Evolutionary conservation across 345 rosid species (phyloP), one percentile per base, ranked within the genome.

Genomic region (Hibiscus tridactylites): DNA sequence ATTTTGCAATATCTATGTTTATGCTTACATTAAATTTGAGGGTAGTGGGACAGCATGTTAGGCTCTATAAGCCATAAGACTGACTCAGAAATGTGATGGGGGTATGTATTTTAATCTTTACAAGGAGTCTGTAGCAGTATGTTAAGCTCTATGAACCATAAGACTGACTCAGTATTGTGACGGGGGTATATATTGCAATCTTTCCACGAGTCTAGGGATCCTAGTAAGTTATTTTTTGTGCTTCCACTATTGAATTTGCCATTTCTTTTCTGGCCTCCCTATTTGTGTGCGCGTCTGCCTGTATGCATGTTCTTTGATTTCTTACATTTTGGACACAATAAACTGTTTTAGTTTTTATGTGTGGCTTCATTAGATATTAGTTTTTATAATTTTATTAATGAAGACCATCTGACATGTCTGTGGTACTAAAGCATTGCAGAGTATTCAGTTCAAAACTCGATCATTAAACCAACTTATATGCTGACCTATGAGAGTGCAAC

Each of bases 401-500:
- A 63, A 68, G 35, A 62, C 56, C 35, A 65, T 77, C 56, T 72
- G 59, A 61, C 60, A 58, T 21, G 70, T 53, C 16, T 75, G 15
- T 80, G 73, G 59, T 76, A 61, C 39, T 61, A 72, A 78, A 94
- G 98, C 81, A 90, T 94, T 84, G 91, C 90, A 81, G 97, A 94
- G 77, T 90, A 83, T 79, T 80, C 92, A 2, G 92, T 94, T 68
- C 82, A 81, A 61, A 94, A 88, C 81, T 87, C 98, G 11, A 74
- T 85, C 74, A 86, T 94, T 65, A 91, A 83, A 75, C 98, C 98
- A 70, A 91, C 98, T 47, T 94, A 94, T 81, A 91, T 91, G 97
- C 86, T 94, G 87, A 94, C 98, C 9, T 91, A 94, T 60, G 96
- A 91, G 78, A 94, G 98, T 85, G 98, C 98, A 42, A 73, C 90